Conservation (phyloP, 2,329 filamentous ascomycete genomes). For the Phyllosticta ampelicida region DNA sequence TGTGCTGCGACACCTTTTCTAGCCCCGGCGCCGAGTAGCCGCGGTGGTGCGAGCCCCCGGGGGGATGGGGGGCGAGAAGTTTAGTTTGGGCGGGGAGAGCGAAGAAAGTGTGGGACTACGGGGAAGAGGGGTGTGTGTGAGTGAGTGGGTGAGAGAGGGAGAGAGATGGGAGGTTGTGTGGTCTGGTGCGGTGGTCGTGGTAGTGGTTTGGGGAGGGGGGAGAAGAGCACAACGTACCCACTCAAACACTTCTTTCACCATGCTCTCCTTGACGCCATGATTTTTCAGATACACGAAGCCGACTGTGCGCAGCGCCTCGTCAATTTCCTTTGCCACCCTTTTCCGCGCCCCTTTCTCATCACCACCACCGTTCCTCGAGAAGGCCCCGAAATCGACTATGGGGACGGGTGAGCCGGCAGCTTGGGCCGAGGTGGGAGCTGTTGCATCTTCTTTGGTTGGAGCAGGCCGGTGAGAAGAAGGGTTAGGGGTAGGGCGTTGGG, state of each 20-base stretch:
- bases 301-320: slow-evolving; percentile 26
- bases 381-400: slow-evolving; percentile 21
- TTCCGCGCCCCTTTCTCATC: slow-evolving; percentile 13
- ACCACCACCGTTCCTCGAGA: slow-evolving; percentile 8
- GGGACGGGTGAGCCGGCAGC: slow-evolving; percentile 14
- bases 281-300: slow-evolving; percentile 35
- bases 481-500: too few species aligned
- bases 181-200: neutral
- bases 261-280: slow-evolving; percentile 24
- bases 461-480: too few species aligned
- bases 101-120: slow-evolving; percentile 28
- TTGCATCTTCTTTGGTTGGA: too few species aligned
- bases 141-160: neutral
- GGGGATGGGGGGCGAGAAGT: slow-evolving; percentile 29
- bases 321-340: slow-evolving; percentile 24
- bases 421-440: neutral
- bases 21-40: slow-evolving; percentile 29
- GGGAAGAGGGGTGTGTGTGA: neutral
- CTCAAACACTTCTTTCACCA: slow-evolving; percentile 20
- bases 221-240: slow-evolving; percentile 17
- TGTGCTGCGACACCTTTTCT: slow-evolving; percentile 26
- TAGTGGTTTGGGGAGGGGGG: neutral
- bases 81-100: slow-evolving; percentile 24
- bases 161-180: neutral
- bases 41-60: slow-evolving; percentile 28